phyloP scores from a whole-genome alignment of 2,329 filamentous ascomycete species.

The Leptoxyphium fumago region DNA sequence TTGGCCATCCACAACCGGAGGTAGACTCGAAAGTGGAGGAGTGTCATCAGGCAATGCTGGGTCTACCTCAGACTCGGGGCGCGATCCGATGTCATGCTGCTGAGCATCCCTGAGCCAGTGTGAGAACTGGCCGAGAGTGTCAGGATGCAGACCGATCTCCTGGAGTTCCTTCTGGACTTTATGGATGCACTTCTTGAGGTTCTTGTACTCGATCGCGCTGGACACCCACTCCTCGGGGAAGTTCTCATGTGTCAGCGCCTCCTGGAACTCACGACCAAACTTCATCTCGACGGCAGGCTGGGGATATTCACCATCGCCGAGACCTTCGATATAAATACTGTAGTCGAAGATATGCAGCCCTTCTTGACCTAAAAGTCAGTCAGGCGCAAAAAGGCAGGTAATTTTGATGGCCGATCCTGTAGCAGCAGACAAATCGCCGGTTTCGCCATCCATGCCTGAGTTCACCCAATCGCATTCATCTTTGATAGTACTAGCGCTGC shows the following conservation, averaged over 20 bases:
- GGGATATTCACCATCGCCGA: too few relatives aligned
- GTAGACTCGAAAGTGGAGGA: conserved; percentile 9
- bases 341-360: too few relatives aligned
- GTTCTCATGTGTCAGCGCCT: conserved; percentile 52
- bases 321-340: too few relatives aligned
- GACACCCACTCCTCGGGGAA: conserved; percentile 60
- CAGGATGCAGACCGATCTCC: conserved; percentile 54
- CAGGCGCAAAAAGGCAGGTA: too few relatives aligned
- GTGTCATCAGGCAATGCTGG: conserved; percentile 1
- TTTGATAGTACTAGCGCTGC: too few relatives aligned
- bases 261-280: conserved; percentile 66
- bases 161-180: conserved; percentile 58
- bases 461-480: too few relatives aligned
- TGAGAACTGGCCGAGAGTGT: conserved; percentile 53
- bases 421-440: too few relatives aligned
- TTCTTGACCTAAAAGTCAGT: too few relatives aligned
- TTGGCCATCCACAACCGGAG: conserved; percentile 9
- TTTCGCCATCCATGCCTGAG: too few relatives aligned
- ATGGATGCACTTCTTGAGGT: conserved; percentile 82
- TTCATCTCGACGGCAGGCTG: conserved; percentile 46
- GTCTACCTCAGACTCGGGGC: not conserved
- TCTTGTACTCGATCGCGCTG: conserved; percentile 66
- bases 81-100: not conserved
- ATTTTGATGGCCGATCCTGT: too few relatives aligned
- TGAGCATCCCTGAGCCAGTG: conserved; percentile 16